These are phyloP conservation scores for Kluyveromyces marxianus DNA, from an alignment of 1,139 yeast genomes.

Conservation along the genomic window DNA sequence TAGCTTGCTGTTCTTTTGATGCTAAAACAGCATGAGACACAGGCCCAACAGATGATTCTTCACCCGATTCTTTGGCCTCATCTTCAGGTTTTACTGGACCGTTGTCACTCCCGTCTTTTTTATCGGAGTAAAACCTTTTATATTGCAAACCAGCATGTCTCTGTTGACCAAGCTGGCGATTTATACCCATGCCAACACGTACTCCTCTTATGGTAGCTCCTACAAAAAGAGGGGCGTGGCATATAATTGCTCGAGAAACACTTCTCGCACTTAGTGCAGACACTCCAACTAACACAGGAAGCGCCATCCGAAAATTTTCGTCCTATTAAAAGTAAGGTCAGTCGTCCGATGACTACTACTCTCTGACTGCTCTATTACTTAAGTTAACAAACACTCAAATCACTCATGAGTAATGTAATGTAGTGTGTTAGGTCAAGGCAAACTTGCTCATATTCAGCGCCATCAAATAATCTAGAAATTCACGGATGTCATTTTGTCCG, in stretches of 20 bases:
- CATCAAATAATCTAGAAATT: no score
- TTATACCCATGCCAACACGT: no score
- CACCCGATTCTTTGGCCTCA: conserved; percentile 2
- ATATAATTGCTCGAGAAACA: conserved; percentile 1
- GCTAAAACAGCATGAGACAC: conserved; percentile 41
- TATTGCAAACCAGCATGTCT: not conserved
- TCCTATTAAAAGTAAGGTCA: not conserved
- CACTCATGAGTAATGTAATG: no score
- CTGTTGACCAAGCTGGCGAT: no score
- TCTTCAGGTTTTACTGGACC: not conserved
- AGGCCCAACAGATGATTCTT: conserved; percentile 5
- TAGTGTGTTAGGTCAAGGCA: no score
- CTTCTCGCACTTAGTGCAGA: conserved; percentile 6
- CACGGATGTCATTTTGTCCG: no score
- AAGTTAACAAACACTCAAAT: no score
- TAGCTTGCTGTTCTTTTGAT: conserved; percentile 75
- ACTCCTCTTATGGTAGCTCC: not conserved
- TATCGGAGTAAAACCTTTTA: not conserved
- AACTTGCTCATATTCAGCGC: no score
- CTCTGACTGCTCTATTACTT: no score
- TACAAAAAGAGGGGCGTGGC: conserved; percentile 3
- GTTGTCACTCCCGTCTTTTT: not conserved
- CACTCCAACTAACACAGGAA: conserved; percentile 3
- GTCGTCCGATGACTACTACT: no score
- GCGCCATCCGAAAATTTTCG: not conserved